Evolutionary conservation across 129 eudicot genomes (phyloP).

Genomic region (Pittosporum tobira): DNA sequence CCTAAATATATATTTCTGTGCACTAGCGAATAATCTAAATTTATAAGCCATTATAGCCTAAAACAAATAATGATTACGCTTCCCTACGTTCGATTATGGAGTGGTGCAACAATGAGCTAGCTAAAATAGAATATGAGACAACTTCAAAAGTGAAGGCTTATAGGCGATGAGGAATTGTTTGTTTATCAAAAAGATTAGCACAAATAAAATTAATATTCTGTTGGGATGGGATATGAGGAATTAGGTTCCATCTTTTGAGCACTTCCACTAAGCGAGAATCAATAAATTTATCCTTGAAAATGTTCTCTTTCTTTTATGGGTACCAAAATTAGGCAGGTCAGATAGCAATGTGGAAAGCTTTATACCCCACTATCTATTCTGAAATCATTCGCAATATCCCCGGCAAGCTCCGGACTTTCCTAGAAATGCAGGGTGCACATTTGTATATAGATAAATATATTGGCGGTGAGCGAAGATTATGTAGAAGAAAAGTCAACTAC

Average conservation of each 20-base stretch:
- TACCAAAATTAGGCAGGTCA: background rate
- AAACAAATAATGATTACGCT: no score
- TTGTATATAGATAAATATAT: no score
- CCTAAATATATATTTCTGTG: no score
- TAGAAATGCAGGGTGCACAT: background rate
- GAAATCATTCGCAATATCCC: background rate
- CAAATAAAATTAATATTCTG: background rate
- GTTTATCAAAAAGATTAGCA: background rate
- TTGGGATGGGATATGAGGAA: constrained; percentile 14
- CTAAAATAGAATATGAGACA: background rate
- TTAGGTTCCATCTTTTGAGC: constrained; percentile 36
- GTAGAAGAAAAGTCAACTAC: no score
- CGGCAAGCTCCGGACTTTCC: background rate
- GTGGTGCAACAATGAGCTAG: background rate
- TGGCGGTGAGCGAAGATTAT: no score
- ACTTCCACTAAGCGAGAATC: constrained; percentile 22
- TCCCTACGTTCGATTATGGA: background rate
- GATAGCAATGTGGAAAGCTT: background rate
- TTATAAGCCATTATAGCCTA: no score
- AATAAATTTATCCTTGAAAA: constrained; percentile 10
- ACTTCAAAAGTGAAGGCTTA: background rate
- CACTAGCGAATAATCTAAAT: no score
- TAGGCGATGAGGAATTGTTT: constrained; percentile 6
- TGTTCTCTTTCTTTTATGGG: constrained; percentile 15
- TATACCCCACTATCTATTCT: background rate